Percentiles rank a stretch among this genome's conserved stretches.
Evolutionary conservation across 805 yeast genomes (phyloP).

Genomic region (Ogataea degrootiae): DNA sequence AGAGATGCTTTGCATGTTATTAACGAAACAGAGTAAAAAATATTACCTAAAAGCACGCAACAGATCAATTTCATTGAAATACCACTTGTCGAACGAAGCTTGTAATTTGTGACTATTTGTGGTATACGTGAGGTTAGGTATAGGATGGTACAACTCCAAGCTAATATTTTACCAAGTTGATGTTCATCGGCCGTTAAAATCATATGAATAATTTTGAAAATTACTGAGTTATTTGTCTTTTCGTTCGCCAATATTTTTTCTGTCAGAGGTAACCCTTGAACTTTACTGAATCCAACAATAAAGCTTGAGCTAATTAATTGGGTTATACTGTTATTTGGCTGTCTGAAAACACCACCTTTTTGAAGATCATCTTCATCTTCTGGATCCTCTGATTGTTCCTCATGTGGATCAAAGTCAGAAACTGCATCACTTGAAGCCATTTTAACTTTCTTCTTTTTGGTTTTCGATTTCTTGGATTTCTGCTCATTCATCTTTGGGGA

Average conservation of each 20-base stretch:
- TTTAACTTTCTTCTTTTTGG: neutral
- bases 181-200: conserved; percentile 11
- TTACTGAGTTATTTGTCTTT: conserved; percentile 19
- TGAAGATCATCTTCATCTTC: neutral
- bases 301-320: conserved; percentile 26
- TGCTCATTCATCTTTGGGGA: neutral
- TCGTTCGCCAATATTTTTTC: conserved; percentile 2
- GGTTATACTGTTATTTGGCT: conserved; percentile 12
- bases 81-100: conserved; percentile 45
- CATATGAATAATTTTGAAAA: conserved; percentile 14
- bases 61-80: conserved; percentile 45
- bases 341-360: conserved; percentile 3
- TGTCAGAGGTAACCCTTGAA: conserved; percentile 17
- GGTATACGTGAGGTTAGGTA: conserved; percentile 50
- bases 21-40: conserved; percentile 45
- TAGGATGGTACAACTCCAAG: conserved; percentile 49
- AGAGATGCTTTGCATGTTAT: conserved; percentile 39
- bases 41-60: conserved; percentile 46
- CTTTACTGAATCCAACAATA: conserved; percentile 28
- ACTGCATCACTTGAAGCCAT: neutral
- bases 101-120: conserved; percentile 43
- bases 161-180: conserved; percentile 31
- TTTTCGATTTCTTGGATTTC: neutral
- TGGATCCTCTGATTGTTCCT: neutral
- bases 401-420: conserved; percentile 1